Evolutionary conservation across 768 basidiomycete genomes (phyloP), one percentile per base, ranked within the genome.

Genomic region (Rhodotorula toruloides): DNA sequence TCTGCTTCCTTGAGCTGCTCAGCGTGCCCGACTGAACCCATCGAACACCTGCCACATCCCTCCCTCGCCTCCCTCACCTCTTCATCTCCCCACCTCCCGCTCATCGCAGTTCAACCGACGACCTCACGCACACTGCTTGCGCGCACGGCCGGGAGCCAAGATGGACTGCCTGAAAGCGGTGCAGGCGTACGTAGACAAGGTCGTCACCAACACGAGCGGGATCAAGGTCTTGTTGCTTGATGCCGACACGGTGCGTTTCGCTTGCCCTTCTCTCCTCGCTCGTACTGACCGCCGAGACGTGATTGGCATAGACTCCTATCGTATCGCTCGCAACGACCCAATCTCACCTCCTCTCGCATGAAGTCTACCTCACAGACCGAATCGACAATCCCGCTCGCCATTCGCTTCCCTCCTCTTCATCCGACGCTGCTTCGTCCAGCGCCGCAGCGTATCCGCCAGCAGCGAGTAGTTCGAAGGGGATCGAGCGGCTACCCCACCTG

Each of bases 91-190:
- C n/a, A n/a, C n/a, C n/a, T n/a, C n/a, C n/a, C n/a, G n/a, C n/a
- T n/a, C n/a, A n/a, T n/a, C n/a, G n/a, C n/a, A n/a, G n/a, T n/a
- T n/a, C n/a, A n/a, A n/a, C n/a, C n/a, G n/a, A n/a, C n/a, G n/a
- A n/a, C n/a, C n/a, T n/a, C n/a, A n/a, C n/a, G n/a, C n/a, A n/a
- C n/a, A n/a, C n/a, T n/a, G n/a, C n/a, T n/a, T n/a, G n/a, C n/a
- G n/a, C n/a, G n/a, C n/a, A n/a, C n/a, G n/a, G n/a, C n/a, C n/a
- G n/a, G n/a, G n/a, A n/a, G n/a, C n/a, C n/a, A n/a, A n/a, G 25
- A 98, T 98, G 96, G 93, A 99, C 78, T 87, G 93, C 71, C 83
- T 91, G 74, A 94, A 93, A 79, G 96, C 96, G 13, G 86, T 96
- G 36, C 90, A 93, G 79, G 89, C 87, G 10, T 99, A 98, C 81